These are phyloP conservation scores for Lolium perenne DNA, from an alignment of 176 grass and related monocot genomes.

Conservation along the genomic window DNA sequence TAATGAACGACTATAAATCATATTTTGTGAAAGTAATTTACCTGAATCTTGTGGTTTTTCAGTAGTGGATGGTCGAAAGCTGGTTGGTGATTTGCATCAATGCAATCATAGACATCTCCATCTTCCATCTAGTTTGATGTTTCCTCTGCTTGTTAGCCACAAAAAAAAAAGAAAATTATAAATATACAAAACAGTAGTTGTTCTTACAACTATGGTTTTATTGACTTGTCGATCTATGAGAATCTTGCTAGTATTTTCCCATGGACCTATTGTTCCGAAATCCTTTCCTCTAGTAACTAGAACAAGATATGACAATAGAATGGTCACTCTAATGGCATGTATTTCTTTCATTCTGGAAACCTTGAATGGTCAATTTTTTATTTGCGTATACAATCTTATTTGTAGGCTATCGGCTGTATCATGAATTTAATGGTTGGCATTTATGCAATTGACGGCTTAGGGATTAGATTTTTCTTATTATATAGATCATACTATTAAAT, in stretches of 20 bases:
- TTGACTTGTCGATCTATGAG: neutral
- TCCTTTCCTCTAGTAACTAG: neutral
- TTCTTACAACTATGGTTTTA: neutral
- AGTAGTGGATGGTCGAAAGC: too few relatives aligned
- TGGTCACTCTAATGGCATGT: neutral
- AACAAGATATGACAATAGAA: neutral
- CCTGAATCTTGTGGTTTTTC: too few relatives aligned
- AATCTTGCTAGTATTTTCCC: neutral
- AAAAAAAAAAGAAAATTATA: too few relatives aligned
- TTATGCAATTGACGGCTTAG: neutral
- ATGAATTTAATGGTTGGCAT: neutral
- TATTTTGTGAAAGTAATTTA: too few relatives aligned
- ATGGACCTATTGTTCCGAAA: neutral
- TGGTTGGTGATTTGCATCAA: too few relatives aligned
- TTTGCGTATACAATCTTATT: neutral
- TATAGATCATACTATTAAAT: too few relatives aligned
- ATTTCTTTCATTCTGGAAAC: neutral
- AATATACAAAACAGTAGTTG: neutral
- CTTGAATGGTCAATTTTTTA: neutral
- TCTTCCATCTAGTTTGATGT: too few relatives aligned
- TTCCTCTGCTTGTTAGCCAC: too few relatives aligned
- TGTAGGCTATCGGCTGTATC: neutral
- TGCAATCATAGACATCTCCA: too few relatives aligned
- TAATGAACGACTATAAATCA: too few relatives aligned
- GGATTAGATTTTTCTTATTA: too few relatives aligned